A percentile compares a stretch with the other conserved stretches of the same genome.
Conservation (phyloP, 306 rosid genomes). For the Ormosia semicastrata region DNA sequence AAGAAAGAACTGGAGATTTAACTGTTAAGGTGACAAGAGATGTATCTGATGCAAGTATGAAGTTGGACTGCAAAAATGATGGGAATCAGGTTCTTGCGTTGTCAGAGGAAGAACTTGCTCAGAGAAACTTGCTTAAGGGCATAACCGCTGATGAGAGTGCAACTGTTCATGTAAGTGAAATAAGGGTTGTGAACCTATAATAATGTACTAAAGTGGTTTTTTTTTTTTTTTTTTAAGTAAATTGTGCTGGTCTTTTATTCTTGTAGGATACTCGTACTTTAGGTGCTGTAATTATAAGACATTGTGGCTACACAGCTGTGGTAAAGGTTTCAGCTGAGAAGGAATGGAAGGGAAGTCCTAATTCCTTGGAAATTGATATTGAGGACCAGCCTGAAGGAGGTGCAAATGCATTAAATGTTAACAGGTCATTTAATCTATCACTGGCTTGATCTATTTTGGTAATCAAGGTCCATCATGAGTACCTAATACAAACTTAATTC, state of each 20-base stretch:
- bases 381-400: conserved; percentile 99
- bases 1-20: conserved; percentile 75
- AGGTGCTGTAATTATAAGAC: conserved; percentile 81
- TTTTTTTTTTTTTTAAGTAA: neutral
- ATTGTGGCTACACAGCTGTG: conserved; percentile 92
- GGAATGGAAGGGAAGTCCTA: conserved; percentile 53
- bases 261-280: conserved; percentile 85
- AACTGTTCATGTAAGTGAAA: conserved; percentile 84
- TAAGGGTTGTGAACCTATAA: neutral
- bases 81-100: conserved; percentile 77
- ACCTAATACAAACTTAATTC: neutral
- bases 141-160: conserved; percentile 99
- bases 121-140: conserved; percentile 92
- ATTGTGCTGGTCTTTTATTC: conserved; percentile 30
- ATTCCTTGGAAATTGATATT: conserved; percentile 72
- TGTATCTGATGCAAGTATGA: conserved; percentile 72
- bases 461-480: neutral
- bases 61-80: conserved; percentile 84
- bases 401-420: conserved; percentile 87
- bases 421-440: conserved; percentile 57
- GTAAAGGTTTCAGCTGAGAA: conserved; percentile 72
- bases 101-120: conserved; percentile 70
- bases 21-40: conserved; percentile 75
- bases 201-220: neutral
- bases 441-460: neutral